A percentile compares a stretch with the other conserved stretches of the same genome.
phyloP scores from a whole-genome alignment of 2,329 filamentous ascomycete species.

The Orbilia oligospora region DNA sequence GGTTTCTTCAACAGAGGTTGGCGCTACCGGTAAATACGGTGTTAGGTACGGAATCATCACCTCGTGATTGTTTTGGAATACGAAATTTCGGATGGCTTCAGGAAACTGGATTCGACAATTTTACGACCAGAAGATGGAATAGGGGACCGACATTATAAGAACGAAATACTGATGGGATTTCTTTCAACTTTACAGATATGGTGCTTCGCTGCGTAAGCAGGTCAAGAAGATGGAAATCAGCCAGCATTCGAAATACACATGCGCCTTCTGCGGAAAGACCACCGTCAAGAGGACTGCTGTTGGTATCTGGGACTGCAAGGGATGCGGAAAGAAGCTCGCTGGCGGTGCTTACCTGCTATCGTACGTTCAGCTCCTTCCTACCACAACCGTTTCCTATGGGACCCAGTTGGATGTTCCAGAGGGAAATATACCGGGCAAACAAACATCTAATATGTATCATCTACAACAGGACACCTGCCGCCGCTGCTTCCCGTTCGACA shows the following conservation, averaged over 20 bases:
- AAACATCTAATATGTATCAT: neutral
- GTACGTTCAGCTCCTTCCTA: conserved; percentile 75
- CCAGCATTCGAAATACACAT: conserved; percentile 97
- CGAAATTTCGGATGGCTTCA: conserved; percentile 17
- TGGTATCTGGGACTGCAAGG: conserved; percentile 97
- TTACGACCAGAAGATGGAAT: conserved; percentile 31
- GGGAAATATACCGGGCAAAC: neutral
- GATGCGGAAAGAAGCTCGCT: conserved; percentile 93
- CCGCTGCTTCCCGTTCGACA: conserved; percentile 93
- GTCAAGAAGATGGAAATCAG: conserved; percentile 99
- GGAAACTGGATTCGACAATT: conserved; percentile 61
- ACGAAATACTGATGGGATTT: conserved; percentile 42
- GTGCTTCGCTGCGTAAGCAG: conserved; percentile 99
- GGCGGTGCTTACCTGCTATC: conserved; percentile 95
- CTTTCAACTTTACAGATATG: conserved; percentile 76
- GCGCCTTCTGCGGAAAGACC: conserved; percentile 99
- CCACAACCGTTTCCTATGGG: neutral
- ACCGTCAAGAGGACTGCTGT: conserved; percentile 90
- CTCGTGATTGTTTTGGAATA: conserved; percentile 52
- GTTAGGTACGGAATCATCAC: conserved; percentile 79
- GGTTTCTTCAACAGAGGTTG: conserved; percentile 76
- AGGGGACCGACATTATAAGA: conserved; percentile 3
- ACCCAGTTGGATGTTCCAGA: neutral
- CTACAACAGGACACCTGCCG: conserved; percentile 82
- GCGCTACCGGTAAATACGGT: conserved; percentile 99